Base-by-base conservation (phyloP, 805 yeast species). In the Barnettozyma wickerhamii region DNA sequence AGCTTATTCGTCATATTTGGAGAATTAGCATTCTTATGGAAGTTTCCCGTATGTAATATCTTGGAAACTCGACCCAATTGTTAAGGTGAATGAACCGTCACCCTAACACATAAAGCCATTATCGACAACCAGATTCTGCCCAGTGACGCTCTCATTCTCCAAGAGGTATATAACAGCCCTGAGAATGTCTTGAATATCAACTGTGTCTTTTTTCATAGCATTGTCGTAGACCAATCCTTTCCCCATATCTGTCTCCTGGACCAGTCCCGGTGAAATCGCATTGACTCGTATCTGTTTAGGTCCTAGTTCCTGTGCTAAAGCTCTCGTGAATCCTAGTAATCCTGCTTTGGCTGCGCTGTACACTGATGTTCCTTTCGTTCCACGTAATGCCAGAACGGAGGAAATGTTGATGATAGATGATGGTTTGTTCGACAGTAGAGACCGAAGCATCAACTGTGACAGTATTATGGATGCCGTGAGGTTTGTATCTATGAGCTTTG, bases 341-440 rank as follows among this genome's bases (percentile, higher is more conserved):
- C 88, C 95, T 0, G 82, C 79, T 54, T 87, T 87, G 39, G 83
- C 66, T 0, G 89, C 84, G 0, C 82, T 64, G 50, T 87, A 87
- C 0, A 80, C 80, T 0, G 77, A 47, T 0, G 88, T 71, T 1
- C 95, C 95, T 4, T 73, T 70, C 5, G 49, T 37, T 1, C 69
- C 73, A 0, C 69, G 63, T 4, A 64, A 33, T 0, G 83, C 77
- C 18, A 87, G 62, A 7, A 82, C 69, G 0, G 95, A 84, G 2
- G 91, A 75, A 1, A 87, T 60, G 53, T 83, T 85, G 24, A 86
- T 53, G 12, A 87, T 75, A 19, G 64, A 47, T 41, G 53, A 48
- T 38, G 56, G 55, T 38, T 42, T 53, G 35, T 56, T 60, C 43
- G 64, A 52, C 39, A 82, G 42, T 77, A 86, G 74, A 0, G 75